These are phyloP conservation scores for Galium porrigens DNA, from an alignment of 305 asterid species.

Conservation along the genomic window DNA sequence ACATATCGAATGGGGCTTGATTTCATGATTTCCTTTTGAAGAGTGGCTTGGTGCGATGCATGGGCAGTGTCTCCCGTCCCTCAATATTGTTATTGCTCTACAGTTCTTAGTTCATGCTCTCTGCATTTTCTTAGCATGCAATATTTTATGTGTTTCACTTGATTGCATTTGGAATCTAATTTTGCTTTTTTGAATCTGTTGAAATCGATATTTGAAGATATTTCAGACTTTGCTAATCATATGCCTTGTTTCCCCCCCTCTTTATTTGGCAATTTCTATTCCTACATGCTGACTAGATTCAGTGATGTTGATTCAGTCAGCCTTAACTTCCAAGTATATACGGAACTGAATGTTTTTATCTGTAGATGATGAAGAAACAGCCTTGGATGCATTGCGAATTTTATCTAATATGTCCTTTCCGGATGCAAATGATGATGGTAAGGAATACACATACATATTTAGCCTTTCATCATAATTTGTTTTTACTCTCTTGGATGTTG, in stretches of 20 bases:
- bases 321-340: constrained; percentile 15
- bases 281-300: neutral
- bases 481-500: neutral
- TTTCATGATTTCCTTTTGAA: neutral
- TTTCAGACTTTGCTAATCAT: neutral
- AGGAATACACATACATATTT: constrained; percentile 10
- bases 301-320: constrained; percentile 2
- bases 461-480: neutral
- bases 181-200: neutral
- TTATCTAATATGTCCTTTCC: constrained; percentile 64
- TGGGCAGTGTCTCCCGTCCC: neutral
- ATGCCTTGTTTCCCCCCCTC: neutral
- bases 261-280: constrained; percentile 6
- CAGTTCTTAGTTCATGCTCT: neutral
- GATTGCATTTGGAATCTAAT: neutral
- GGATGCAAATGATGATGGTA: constrained; percentile 57
- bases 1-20: neutral
- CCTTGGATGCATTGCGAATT: constrained; percentile 69
- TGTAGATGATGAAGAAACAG: constrained; percentile 58
- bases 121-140: constrained; percentile 2
- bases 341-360: constrained; percentile 19
- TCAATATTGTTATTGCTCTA: neutral
- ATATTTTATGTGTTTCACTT: neutral
- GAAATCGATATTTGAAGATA: neutral
- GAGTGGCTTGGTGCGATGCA: neutral